Evolutionary conservation across 805 yeast genomes (phyloP).

Genomic region (Sungouiozyma intestinalis): DNA sequence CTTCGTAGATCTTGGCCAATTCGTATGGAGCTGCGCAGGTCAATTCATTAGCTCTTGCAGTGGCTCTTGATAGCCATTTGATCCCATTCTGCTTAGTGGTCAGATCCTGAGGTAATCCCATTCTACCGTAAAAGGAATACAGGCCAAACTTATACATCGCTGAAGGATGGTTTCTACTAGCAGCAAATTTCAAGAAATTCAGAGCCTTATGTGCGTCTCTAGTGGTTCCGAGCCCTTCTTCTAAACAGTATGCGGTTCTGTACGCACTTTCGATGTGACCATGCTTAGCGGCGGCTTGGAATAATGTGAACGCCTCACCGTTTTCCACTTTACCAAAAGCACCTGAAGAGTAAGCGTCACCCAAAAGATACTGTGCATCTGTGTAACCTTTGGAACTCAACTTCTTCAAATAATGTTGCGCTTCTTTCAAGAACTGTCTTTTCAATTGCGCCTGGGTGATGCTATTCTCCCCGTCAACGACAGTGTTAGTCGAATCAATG

Average conservation of each 20-base stretch:
- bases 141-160: conserved; percentile 91
- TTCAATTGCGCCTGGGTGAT: conserved; percentile 28
- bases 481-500: conserved; percentile 43
- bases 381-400: conserved; percentile 71
- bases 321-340: conserved; percentile 73
- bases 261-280: conserved; percentile 88
- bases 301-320: conserved; percentile 63
- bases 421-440: conserved; percentile 62
- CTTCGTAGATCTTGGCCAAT: conserved; percentile 70
- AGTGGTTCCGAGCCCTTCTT: conserved; percentile 88
- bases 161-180: conserved; percentile 88
- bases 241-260: conserved; percentile 83
- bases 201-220: conserved; percentile 80
- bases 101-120: conserved; percentile 66
- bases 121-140: conserved; percentile 69
- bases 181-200: conserved; percentile 76
- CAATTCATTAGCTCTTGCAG: conserved; percentile 70
- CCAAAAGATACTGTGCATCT: conserved; percentile 87
- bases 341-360: conserved; percentile 82
- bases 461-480: conserved; percentile 43
- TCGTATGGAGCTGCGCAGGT: conserved; percentile 94
- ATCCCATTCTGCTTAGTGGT: conserved; percentile 77
- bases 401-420: conserved; percentile 55
- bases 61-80: conserved; percentile 85
- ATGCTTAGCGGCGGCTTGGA: conserved; percentile 86